Conservation (phyloP, 2,329 filamentous ascomycete species). For the Delphinella strobiligena region DNA sequence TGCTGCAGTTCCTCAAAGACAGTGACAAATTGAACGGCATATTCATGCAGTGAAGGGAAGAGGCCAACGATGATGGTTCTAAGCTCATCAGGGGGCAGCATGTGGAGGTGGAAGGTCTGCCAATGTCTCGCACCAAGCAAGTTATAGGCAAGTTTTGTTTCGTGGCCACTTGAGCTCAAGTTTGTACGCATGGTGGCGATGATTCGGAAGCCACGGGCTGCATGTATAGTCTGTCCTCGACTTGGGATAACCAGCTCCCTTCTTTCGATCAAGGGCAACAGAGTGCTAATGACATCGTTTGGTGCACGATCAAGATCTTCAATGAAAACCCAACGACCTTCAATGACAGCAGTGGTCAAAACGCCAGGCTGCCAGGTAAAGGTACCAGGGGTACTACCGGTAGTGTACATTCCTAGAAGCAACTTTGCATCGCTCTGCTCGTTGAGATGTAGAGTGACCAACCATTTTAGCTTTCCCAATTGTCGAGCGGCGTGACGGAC, state of each 20-base stretch:
- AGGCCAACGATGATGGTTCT: slow-evolving; percentile 58
- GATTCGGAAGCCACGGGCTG: slow-evolving; percentile 74
- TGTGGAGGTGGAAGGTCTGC: slow-evolving; percentile 59
- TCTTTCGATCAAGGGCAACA: slow-evolving; percentile 84
- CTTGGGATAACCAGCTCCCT: slow-evolving; percentile 85
- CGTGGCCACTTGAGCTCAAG: slow-evolving; percentile 52
- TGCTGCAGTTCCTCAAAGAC: slow-evolving; percentile 37
- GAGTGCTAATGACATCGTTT: slow-evolving; percentile 84
- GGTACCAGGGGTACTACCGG: slow-evolving; percentile 72
- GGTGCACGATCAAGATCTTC: slow-evolving; percentile 94
- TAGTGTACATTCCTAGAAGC: slow-evolving; percentile 87
- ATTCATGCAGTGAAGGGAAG: slow-evolving; percentile 55
- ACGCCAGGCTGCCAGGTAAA: slow-evolving; percentile 91
- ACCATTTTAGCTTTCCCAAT: slow-evolving; percentile 64
- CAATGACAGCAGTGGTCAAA: slow-evolving; percentile 81
- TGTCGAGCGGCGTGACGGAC: slow-evolving; percentile 71
- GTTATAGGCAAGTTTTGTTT: slow-evolving; percentile 53
- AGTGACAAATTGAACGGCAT: slow-evolving; percentile 43
- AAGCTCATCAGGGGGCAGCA: slow-evolving; percentile 58
- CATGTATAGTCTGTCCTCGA: slow-evolving; percentile 73
- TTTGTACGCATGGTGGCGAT: slow-evolving; percentile 79
- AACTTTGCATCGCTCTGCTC: slow-evolving; percentile 98
- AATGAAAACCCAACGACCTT: slow-evolving; percentile 93
- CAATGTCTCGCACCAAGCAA: slow-evolving; percentile 81
- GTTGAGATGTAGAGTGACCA: slow-evolving; percentile 93